Conservation (phyloP, 495 filamentous ascomycete genomes). For the Aspergillus baeticus region DNA sequence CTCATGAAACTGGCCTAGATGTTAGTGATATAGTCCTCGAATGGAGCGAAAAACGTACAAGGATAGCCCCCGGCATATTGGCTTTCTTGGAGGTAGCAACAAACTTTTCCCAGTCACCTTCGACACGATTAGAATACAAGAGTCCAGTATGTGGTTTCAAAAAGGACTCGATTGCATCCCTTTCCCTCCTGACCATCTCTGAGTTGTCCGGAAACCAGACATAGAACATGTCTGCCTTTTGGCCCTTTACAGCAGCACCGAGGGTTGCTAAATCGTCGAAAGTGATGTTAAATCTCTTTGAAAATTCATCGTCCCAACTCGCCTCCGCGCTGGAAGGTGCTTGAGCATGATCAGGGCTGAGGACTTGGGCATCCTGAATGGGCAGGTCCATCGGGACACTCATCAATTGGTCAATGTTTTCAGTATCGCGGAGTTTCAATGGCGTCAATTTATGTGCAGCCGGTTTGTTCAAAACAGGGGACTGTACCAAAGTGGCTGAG, state of each 20-base stretch:
- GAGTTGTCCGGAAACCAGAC: slow-evolving; percentile 34
- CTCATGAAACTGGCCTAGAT: slow-evolving; percentile 39
- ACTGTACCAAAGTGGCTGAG: background rate
- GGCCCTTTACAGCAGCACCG: slow-evolving; percentile 3
- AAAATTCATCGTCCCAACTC: slow-evolving; percentile 17
- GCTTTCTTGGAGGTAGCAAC: slow-evolving; percentile 18
- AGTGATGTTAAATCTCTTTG: slow-evolving; percentile 14
- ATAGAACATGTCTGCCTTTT: slow-evolving; percentile 34
- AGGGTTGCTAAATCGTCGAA: slow-evolving; percentile 22
- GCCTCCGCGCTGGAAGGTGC: background rate
- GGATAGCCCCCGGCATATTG: slow-evolving; percentile 31
- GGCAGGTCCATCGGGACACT: slow-evolving; percentile 14
- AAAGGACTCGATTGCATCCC: slow-evolving; percentile 23
- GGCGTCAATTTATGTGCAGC: background rate
- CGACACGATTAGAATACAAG: slow-evolving; percentile 29
- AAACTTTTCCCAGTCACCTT: slow-evolving; percentile 42
- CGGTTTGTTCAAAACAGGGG: background rate
- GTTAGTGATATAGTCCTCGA: slow-evolving; percentile 10
- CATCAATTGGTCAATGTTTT: background rate
- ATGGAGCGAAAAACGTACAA: slow-evolving; percentile 31
- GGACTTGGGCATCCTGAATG: background rate
- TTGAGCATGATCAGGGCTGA: background rate
- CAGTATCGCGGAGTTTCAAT: background rate
- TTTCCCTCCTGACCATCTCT: slow-evolving; percentile 19
- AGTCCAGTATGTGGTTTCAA: slow-evolving; percentile 30